A percentile compares a stretch with the other conserved stretches of the same genome.
Evolutionary conservation across 331 rosid genomes (phyloP).

Genomic region (Pyracantha coccinea): DNA sequence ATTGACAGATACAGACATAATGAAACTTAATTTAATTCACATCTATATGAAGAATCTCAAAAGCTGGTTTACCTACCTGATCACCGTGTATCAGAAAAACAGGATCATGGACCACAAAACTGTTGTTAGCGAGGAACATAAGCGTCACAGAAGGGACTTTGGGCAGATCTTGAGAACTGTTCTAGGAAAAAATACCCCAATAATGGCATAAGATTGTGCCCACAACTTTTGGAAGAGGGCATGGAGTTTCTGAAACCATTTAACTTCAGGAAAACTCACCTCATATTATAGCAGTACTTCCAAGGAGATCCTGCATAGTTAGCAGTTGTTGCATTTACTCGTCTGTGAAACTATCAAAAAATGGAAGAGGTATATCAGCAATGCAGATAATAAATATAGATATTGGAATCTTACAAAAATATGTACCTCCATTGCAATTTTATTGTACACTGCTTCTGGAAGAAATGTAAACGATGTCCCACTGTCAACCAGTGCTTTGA

Average conservation of each 20-base stretch:
- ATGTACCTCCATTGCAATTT: conserved; percentile 64
- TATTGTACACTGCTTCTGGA: conserved; percentile 59
- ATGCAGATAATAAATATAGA: conserved; percentile 17
- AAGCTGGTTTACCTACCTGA: conserved; percentile 43
- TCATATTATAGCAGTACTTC: conserved; percentile 75
- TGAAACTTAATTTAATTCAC: background rate
- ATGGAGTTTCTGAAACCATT: background rate
- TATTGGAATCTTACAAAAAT: background rate
- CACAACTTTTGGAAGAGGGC: background rate
- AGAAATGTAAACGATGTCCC: conserved; percentile 92
- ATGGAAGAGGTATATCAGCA: conserved; percentile 18
- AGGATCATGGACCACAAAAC: conserved; percentile 65
- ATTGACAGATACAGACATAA: background rate
- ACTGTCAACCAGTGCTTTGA: conserved; percentile 73
- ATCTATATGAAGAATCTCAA: background rate
- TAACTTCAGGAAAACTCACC: conserved; percentile 32
- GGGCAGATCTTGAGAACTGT: conserved; percentile 53
- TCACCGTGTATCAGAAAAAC: conserved; percentile 30
- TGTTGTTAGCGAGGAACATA: conserved; percentile 65
- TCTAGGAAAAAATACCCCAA: background rate
- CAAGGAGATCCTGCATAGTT: conserved; percentile 56
- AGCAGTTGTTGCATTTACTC: conserved; percentile 54
- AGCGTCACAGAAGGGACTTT: conserved; percentile 64
- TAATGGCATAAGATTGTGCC: background rate
- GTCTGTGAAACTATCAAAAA: conserved; percentile 57